These are phyloP conservation scores for Ascoidea asiatica DNA, from an alignment of 805 yeast species.

Conservation along the genomic window DNA sequence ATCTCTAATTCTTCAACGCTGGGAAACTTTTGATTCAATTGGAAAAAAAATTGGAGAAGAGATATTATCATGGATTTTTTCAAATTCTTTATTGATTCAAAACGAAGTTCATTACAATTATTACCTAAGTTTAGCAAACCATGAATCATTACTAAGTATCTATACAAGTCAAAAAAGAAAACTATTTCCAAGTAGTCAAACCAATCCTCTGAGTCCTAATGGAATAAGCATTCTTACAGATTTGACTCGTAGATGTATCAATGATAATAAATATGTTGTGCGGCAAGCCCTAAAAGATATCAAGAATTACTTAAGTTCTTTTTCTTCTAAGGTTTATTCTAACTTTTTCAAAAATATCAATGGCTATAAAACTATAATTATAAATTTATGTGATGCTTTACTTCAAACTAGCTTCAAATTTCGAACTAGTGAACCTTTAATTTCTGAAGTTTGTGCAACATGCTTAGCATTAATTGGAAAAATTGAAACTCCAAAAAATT, in stretches of 20 bases:
- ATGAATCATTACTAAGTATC: slow-evolving; percentile 22
- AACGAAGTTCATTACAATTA: slow-evolving; percentile 32
- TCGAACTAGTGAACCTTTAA: slow-evolving; percentile 28
- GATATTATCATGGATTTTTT: slow-evolving; percentile 27
- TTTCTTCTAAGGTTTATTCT: slow-evolving; percentile 35
- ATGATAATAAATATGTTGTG: slow-evolving; percentile 59
- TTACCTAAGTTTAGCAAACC: slow-evolving; percentile 37
- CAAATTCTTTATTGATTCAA: slow-evolving; percentile 19
- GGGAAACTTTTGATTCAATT: slow-evolving; percentile 34
- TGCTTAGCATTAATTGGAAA: slow-evolving; percentile 68
- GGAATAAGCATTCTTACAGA: slow-evolving; percentile 28
- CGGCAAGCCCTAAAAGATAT: slow-evolving; percentile 60
- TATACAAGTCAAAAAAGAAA: slow-evolving; percentile 16
- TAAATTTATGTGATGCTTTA: slow-evolving; percentile 36
- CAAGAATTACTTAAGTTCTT: slow-evolving; percentile 33
- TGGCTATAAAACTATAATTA: slow-evolving; percentile 14
- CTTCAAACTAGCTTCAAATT: slow-evolving; percentile 45
- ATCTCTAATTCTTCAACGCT: slow-evolving; percentile 60
- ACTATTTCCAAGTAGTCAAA: slow-evolving; percentile 8
- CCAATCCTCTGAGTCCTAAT: slow-evolving; percentile 4
- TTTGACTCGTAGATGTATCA: slow-evolving; percentile 39
- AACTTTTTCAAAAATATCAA: slow-evolving; percentile 24
- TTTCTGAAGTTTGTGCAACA: slow-evolving; percentile 49
- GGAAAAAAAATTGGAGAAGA: slow-evolving; percentile 38
- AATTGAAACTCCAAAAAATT: slow-evolving; percentile 24